Evolutionary conservation across 2,329 filamentous ascomycete genomes (phyloP).

Genomic region (Neofusicoccum parvum): DNA sequence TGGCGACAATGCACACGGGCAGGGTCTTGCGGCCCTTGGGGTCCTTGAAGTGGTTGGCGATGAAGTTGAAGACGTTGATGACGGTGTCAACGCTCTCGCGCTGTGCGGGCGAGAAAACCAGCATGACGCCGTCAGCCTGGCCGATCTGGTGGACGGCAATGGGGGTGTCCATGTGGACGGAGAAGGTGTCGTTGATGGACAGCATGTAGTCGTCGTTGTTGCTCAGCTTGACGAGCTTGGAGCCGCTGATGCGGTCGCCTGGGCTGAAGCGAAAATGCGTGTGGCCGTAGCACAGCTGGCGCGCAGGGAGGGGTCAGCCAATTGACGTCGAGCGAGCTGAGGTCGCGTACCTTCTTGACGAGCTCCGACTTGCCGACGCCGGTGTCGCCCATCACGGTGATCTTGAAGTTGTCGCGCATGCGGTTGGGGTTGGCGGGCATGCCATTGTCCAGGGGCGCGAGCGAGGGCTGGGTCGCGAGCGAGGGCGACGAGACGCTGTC

Average conservation of each 20-base stretch:
- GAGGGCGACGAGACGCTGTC: slow-evolving; percentile 13
- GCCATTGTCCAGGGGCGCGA: slow-evolving; percentile 4
- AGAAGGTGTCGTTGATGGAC: slow-evolving; percentile 16
- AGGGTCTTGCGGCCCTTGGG: slow-evolving; percentile 14
- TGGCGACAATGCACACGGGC: slow-evolving; percentile 4
- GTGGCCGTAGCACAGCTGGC: slow-evolving; percentile 7
- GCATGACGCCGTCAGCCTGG: slow-evolving; percentile 16
- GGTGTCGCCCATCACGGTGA: slow-evolving; percentile 11
- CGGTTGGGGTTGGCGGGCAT: slow-evolving; percentile 13
- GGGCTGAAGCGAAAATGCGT: slow-evolving; percentile 14
- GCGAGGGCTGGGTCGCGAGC: neutral
- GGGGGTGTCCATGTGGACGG: slow-evolving; percentile 14
- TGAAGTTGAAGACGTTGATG: slow-evolving; percentile 18
- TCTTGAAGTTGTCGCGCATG: slow-evolving; percentile 17
- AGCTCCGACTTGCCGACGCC: slow-evolving; percentile 13
- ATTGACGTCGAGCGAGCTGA: neutral
- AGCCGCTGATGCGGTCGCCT: slow-evolving; percentile 15
- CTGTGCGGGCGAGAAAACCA: neutral
- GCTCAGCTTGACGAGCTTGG: slow-evolving; percentile 9
- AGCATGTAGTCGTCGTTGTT: slow-evolving; percentile 16
- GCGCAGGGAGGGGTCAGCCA: slow-evolving; percentile 5
- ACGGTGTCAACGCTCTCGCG: slow-evolving; percentile 5
- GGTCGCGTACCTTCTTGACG: neutral
- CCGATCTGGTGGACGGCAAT: slow-evolving; percentile 15
- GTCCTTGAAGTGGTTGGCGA: slow-evolving; percentile 7